Conservation (phyloP, 2,329 filamentous ascomycete species). For the Pseudocercospora fijiensis region DNA sequence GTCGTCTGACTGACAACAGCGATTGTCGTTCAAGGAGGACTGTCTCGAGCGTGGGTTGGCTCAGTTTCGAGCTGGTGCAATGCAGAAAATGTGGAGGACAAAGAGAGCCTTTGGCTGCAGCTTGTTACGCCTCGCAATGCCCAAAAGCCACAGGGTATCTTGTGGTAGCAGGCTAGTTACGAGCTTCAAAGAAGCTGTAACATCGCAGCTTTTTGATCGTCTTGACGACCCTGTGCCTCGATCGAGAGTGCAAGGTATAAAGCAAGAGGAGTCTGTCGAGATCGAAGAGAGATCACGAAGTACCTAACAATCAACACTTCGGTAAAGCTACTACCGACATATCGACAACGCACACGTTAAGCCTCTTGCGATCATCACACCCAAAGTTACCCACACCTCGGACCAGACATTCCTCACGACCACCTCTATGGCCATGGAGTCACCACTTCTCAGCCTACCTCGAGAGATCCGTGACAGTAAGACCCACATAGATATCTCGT, state of each 20-base stretch:
- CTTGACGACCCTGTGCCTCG: conserved; percentile 12
- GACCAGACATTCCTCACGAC: neutral
- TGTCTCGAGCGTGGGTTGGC: neutral
- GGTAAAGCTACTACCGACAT: conserved; percentile 1
- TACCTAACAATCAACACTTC: neutral
- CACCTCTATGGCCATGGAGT: conserved; percentile 14
- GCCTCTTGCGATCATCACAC: neutral
- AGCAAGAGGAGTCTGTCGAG: neutral
- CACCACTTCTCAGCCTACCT: conserved; percentile 24
- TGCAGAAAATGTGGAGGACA: conserved; percentile 7
- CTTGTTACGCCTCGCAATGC: conserved; percentile 5
- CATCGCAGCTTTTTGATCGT: neutral
- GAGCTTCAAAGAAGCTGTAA: conserved; percentile 11
- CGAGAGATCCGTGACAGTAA: conserved; percentile 25
- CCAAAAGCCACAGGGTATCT: conserved; percentile 12
- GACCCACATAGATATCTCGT: neutral
- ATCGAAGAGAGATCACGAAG: neutral
- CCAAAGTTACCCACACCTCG: neutral
- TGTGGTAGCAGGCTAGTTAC: neutral
- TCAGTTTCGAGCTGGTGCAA: neutral
- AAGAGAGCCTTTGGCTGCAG: conserved; percentile 11
- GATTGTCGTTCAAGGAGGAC: conserved; percentile 1
- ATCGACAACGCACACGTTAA: neutral
- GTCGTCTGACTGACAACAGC: neutral
- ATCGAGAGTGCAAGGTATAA: conserved; percentile 14